A percentile compares a stretch with the other conserved stretches of the same genome.
These are phyloP conservation scores for Macrophomina tecta DNA, from an alignment of 2,329 filamentous ascomycete genomes.

Conservation along the genomic window DNA sequence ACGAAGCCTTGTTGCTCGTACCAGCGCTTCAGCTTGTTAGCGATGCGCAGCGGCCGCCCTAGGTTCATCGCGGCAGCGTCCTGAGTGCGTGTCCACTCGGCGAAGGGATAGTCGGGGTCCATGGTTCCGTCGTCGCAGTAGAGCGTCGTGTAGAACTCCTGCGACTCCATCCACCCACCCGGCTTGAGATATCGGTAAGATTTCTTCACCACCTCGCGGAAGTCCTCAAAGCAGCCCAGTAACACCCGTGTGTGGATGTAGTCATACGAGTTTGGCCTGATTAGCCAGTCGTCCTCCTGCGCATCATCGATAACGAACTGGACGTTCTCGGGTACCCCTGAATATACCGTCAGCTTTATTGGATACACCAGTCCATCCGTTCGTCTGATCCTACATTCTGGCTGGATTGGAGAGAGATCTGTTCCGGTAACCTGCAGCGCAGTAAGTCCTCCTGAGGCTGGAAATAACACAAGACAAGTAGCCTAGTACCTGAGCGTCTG, in stretches of 20 bases:
- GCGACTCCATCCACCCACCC: constrained; percentile 58
- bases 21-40: constrained; percentile 59
- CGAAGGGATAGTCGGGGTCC: constrained; percentile 53
- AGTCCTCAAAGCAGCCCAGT: constrained; percentile 63
- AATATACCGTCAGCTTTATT: constrained; percentile 11
- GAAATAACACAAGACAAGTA: background rate
- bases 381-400: constrained; percentile 38
- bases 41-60: constrained; percentile 58
- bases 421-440: constrained; percentile 47
- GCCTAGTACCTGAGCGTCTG: constrained; percentile 39
- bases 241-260: constrained; percentile 66
- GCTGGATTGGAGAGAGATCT: constrained; percentile 50
- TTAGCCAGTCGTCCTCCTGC: constrained; percentile 63
- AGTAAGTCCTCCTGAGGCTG: constrained; percentile 30
- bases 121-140: constrained; percentile 63
- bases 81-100: constrained; percentile 53
- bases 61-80: constrained; percentile 54
- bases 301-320: constrained; percentile 76
- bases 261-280: constrained; percentile 59
- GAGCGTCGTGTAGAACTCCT: constrained; percentile 51
- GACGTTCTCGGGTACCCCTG: constrained; percentile 69
- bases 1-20: constrained; percentile 64
- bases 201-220: constrained; percentile 60
- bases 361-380: background rate
- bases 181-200: constrained; percentile 60